Percentiles rank a stretch among this genome's conserved stretches.
These are phyloP conservation scores for Penicillium janthinellum DNA, from an alignment of 2,329 filamentous ascomycete genomes.

Conservation along the genomic window DNA sequence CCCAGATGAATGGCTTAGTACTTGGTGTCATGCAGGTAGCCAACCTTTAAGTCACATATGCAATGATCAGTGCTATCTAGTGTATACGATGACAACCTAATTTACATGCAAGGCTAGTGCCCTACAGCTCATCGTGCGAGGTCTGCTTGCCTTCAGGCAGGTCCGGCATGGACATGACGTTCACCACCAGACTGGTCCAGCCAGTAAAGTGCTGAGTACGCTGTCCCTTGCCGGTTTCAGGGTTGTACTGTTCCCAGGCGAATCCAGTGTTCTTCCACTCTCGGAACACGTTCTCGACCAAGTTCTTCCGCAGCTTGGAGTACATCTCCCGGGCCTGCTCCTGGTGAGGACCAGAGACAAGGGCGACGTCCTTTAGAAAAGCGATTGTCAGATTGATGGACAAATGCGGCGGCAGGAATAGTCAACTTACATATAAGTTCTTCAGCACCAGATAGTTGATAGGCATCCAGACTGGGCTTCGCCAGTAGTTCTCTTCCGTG, in stretches of 20 bases:
- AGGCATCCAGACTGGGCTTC: conserved; percentile 91
- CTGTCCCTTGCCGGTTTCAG: conserved; percentile 89
- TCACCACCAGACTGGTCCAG: conserved; percentile 97
- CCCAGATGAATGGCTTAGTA: no score
- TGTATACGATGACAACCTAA: conserved; percentile 14
- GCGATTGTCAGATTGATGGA: conserved; percentile 17
- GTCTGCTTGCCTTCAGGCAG: conserved; percentile 41
- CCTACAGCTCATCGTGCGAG: conserved; percentile 54
- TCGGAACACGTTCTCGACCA: conserved; percentile 85
- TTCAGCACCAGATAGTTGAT: conserved; percentile 88
- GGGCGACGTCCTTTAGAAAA: conserved; percentile 61
- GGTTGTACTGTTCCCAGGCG: conserved; percentile 98
- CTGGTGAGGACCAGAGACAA: conserved; percentile 66
- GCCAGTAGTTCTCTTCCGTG: conserved; percentile 96
- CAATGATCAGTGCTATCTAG: conserved; percentile 10
- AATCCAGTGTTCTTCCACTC: conserved; percentile 91
- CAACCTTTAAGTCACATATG: neutral
- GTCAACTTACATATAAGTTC: conserved; percentile 72
- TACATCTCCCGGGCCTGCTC: conserved; percentile 73
- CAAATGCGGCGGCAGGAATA: neutral
- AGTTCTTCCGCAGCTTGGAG: conserved; percentile 72
- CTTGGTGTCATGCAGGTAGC: neutral
- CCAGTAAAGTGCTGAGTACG: conserved; percentile 97
- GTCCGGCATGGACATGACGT: conserved; percentile 94
- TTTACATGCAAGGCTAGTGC: conserved; percentile 16